These are phyloP conservation scores for Candida sanyiensis DNA, from an alignment of 805 yeast species.

Conservation along the genomic window DNA sequence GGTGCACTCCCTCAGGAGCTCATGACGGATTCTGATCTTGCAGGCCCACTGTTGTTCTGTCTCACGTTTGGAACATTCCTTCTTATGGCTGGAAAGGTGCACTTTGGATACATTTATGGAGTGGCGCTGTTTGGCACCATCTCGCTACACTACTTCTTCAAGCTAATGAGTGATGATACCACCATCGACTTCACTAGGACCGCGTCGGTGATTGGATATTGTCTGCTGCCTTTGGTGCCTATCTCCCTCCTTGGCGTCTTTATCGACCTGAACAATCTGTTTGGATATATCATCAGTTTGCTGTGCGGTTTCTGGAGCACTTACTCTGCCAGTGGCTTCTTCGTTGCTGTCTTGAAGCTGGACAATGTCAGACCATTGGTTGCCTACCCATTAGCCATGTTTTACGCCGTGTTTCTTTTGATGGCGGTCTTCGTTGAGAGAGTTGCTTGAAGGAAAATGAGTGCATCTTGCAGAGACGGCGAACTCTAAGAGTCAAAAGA, in stretches of 20 bases:
- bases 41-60: slow-evolving; percentile 91
- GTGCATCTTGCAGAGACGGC: slow-evolving; percentile 28
- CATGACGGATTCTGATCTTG: slow-evolving; percentile 85
- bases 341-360: slow-evolving; percentile 76
- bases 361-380: slow-evolving; percentile 83
- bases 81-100: slow-evolving; percentile 85
- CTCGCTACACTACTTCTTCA: slow-evolving; percentile 77
- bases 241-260: slow-evolving; percentile 64
- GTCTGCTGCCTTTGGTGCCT: slow-evolving; percentile 81
- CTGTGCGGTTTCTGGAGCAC: slow-evolving; percentile 86
- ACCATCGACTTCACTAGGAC: slow-evolving; percentile 58
- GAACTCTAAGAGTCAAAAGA: too few relatives aligned
- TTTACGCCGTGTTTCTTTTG: slow-evolving; percentile 89
- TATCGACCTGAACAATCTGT: slow-evolving; percentile 56
- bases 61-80: slow-evolving; percentile 79
- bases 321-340: slow-evolving; percentile 86
- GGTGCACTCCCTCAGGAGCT: slow-evolving; percentile 63
- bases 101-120: slow-evolving; percentile 95
- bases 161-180: slow-evolving; percentile 68
- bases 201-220: slow-evolving; percentile 90
- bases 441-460: slow-evolving; percentile 1
- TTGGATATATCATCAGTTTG: slow-evolving; percentile 67
- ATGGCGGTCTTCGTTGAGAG: slow-evolving; percentile 79
- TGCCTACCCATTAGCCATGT: slow-evolving; percentile 89
- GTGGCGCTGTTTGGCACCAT: slow-evolving; percentile 89